Conservation (phyloP, 306 rosid species). For the Ammopiptanthus mongolicus region DNA sequence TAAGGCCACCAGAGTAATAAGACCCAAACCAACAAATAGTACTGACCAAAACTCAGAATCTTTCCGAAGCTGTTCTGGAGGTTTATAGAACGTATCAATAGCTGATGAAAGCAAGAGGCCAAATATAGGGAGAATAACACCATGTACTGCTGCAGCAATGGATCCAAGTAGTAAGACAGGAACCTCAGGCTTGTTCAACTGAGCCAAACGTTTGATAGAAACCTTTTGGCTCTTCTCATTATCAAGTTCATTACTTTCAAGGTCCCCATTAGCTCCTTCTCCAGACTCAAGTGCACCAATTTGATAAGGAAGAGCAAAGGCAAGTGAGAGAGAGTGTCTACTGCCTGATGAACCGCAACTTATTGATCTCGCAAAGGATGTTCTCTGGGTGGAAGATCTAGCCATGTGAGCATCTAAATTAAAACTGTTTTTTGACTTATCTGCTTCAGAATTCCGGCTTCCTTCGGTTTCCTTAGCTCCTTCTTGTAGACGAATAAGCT, state of each 20-base stretch:
- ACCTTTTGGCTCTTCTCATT: slow-evolving; percentile 18
- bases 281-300: slow-evolving; percentile 3
- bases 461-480: slow-evolving; percentile 33
- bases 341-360: background rate
- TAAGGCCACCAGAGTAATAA: slow-evolving; percentile 18
- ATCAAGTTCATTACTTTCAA: background rate
- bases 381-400: background rate
- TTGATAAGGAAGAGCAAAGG: background rate
- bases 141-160: slow-evolving; percentile 58
- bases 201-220: slow-evolving; percentile 51
- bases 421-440: slow-evolving; percentile 14
- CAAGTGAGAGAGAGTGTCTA: slow-evolving; percentile 23
- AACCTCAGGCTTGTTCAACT: slow-evolving; percentile 73
- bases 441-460: slow-evolving; percentile 9
- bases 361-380: background rate
- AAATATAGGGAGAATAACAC: slow-evolving; percentile 62
- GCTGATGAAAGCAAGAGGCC: slow-evolving; percentile 74
- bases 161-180: slow-evolving; percentile 58
- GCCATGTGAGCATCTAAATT: slow-evolving; percentile 18
- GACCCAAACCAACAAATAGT: slow-evolving; percentile 55
- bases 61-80: slow-evolving; percentile 41
- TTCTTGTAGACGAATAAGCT: slow-evolving; percentile 74
- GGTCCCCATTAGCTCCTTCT: background rate
- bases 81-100: slow-evolving; percentile 57
- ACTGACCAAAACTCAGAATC: slow-evolving; percentile 65